Conservation (phyloP, 164 flowering plant species). For the Nelumbo lutea region DNA sequence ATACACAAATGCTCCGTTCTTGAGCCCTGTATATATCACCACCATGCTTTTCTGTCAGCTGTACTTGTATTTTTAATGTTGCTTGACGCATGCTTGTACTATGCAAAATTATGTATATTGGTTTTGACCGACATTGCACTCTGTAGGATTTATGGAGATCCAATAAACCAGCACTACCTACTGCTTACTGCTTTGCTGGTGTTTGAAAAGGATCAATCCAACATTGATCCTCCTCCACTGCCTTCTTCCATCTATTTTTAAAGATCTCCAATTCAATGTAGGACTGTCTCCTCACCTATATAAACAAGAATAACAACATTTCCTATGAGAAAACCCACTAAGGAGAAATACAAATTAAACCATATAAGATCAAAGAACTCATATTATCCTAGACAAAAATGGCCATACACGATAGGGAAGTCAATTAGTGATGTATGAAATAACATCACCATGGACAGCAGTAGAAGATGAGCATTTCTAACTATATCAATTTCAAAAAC, state of each 20-base stretch:
- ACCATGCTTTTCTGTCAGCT: too few relatives aligned
- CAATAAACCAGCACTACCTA: neutral
- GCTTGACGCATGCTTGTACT: too few relatives aligned
- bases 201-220: slow-evolving; percentile 69
- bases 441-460: too few relatives aligned
- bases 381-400: too few relatives aligned
- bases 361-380: neutral
- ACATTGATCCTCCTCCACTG: slow-evolving; percentile 64
- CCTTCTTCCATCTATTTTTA: slow-evolving; percentile 60
- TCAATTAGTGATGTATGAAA: too few relatives aligned
- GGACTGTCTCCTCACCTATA: slow-evolving; percentile 79
- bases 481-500: neutral
- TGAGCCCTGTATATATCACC: too few relatives aligned
- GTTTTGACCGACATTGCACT: neutral
- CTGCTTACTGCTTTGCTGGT: slow-evolving; percentile 7
- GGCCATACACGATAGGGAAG: too few relatives aligned
- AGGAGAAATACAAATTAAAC: neutral
- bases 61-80: too few relatives aligned
- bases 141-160: neutral
- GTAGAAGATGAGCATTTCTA: too few relatives aligned
- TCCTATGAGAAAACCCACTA: neutral
- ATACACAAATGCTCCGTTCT: too few relatives aligned
- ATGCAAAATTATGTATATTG: neutral
- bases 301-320: neutral
- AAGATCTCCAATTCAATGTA: slow-evolving; percentile 63